phyloP scores from a whole-genome alignment of 805 yeast species.

The Jamesozyma spencerorum region DNA sequence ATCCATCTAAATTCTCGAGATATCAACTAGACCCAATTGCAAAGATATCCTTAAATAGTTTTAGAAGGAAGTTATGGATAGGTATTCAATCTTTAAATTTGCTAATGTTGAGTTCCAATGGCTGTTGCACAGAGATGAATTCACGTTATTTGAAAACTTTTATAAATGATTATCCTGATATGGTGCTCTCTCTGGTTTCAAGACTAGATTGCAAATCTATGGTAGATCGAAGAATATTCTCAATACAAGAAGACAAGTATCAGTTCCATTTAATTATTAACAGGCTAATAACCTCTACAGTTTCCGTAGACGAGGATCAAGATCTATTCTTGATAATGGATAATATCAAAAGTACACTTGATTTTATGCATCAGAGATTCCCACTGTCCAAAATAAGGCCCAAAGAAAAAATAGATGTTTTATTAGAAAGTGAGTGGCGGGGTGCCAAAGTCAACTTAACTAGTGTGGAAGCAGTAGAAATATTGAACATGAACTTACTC shows the following conservation, averaged over 20 bases:
- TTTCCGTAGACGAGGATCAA: constrained; percentile 3
- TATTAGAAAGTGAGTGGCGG: constrained; percentile 5
- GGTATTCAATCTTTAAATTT: constrained; percentile 14
- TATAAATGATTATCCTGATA: not conserved
- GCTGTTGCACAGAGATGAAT: constrained; percentile 3
- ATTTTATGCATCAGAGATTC: constrained; percentile 9
- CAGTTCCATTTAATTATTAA: constrained; percentile 9
- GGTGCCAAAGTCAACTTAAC: constrained; percentile 5
- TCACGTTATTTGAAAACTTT: constrained; percentile 7
- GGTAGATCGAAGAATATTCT: constrained; percentile 6
- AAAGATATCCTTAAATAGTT: not conserved
- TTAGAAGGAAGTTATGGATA: constrained; percentile 13
- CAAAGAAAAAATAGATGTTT: not conserved
- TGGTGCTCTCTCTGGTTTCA: not conserved
- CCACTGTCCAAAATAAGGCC: constrained; percentile 6
- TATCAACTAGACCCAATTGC: constrained; percentile 1
- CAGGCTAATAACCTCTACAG: constrained; percentile 6
- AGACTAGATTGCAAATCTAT: not conserved
- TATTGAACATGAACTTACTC: constrained; percentile 9
- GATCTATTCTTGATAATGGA: constrained; percentile 7
- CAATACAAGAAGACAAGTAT: constrained; percentile 11
- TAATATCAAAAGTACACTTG: constrained; percentile 5
- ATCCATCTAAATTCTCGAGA: constrained; percentile 7
- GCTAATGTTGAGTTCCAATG: constrained; percentile 7
- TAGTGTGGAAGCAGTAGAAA: constrained; percentile 7